Percentiles rank a stretch among this genome's conserved stretches.
Conservation (phyloP, 1,139 yeast genomes). For the Candida sp. region DNA sequence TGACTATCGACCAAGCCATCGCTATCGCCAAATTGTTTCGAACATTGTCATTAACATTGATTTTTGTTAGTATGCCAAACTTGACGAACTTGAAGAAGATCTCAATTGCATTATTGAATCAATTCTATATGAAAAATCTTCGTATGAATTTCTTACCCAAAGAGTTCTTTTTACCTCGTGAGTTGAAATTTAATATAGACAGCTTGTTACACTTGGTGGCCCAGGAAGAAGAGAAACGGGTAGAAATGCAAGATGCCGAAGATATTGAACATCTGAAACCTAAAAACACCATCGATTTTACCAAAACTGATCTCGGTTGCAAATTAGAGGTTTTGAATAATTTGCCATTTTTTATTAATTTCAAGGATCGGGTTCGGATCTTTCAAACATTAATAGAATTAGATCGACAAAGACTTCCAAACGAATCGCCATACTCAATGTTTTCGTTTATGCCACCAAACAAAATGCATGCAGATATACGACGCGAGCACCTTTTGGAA, state of each 20-base stretch:
- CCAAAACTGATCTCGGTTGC: conserved; percentile 8
- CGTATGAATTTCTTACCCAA: conserved; percentile 54
- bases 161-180: conserved; percentile 54
- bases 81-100: conserved; percentile 27
- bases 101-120: conserved; percentile 57
- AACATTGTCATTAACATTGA: conserved; percentile 48
- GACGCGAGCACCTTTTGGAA: conserved; percentile 65
- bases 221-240: conserved; percentile 33
- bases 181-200: conserved; percentile 24
- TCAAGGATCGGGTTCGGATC: conserved; percentile 66
- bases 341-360: conserved; percentile 78
- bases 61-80: conserved; percentile 35
- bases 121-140: conserved; percentile 66
- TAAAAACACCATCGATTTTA: conserved; percentile 7
- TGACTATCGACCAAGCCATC: conserved; percentile 45
- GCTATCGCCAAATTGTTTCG: conserved; percentile 51
- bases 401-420: conserved; percentile 37
- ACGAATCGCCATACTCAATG: conserved; percentile 5
- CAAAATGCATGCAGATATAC: conserved; percentile 47
- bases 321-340: conserved; percentile 53
- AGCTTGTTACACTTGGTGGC: conserved; percentile 29
- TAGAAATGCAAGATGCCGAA: conserved; percentile 13
- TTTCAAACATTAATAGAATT: conserved; percentile 62
- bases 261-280: conserved; percentile 10
- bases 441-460: conserved; percentile 13